Evolutionary conservation across 495 filamentous ascomycete genomes (phyloP), one percentile per base, ranked within the genome.

Genomic region (Chlorociboria aeruginascens): DNA sequence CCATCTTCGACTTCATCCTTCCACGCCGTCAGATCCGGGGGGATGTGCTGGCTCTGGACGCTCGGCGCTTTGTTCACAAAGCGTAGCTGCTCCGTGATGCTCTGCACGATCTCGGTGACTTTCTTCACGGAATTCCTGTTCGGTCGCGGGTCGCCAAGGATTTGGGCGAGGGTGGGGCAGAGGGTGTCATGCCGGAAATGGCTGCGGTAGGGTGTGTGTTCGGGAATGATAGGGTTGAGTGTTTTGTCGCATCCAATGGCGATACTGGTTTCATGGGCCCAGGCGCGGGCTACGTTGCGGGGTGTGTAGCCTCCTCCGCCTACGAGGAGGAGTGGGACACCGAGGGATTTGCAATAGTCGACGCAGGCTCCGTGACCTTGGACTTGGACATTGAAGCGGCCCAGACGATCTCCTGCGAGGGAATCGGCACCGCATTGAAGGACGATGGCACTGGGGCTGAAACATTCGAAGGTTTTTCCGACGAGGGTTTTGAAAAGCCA

Each of bases 221-320:
- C 60, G 6, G 86, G 87, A 48, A 93, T 80, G 32, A 73, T 77
- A 6, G 79, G 73, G 54, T 88, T 77, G 58, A 97, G 78, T 43
- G 68, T 66, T 37, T 78, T 61, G 46, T 84, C 76, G 34, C 84
- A 82, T 35, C 79, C 86, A 58, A 94, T 79, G 47, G 88, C 86
- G 55, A 98, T 82, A 49, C 83, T 81, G 14, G 92, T 98, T 68
- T 98, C 92, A 66, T 93, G 87, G 33, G 89, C 85, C 92, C 92
- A 98, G 40, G 88, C 83, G 42, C 93, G 82, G 10, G 90, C 92
- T 20, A 98, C 92, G 57, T 98, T 98, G 40, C 90, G 79, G 8
- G 92, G 86, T n/a, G 92, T 98, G 67, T 98, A 98, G 10, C 92
- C 92, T 45, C 92, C 92, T 34, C 92, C 92, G 25, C 92, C 92